Base-by-base conservation (phyloP, 2,329 filamentous ascomycete genomes). In the Dothidotthia symphoricarpi region DNA sequence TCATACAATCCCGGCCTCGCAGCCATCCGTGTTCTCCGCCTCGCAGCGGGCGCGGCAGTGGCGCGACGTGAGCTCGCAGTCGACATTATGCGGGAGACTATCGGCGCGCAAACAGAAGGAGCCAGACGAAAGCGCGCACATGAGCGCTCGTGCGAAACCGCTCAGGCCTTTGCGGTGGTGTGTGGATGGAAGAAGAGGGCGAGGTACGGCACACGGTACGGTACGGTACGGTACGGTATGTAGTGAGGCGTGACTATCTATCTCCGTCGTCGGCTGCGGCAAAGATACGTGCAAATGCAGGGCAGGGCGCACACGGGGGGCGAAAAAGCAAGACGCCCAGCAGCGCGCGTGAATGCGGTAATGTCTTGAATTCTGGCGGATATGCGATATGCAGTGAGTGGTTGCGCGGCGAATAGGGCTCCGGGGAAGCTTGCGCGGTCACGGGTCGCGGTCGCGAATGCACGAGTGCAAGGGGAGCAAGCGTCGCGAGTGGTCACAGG, bases 1-100 rank as follows among this genome's bases (percentile, higher is more conserved):
- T 64, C 56, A 65, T 32, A 55, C 56, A 46, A 63, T 46, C 52
- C 59, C 63, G 55, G 61, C 61, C 49, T 63, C 54, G 49, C 59
- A 44, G 48, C 45, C 45, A 33, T 59, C 59, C 45, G 60, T 54
- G 51, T 62, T 58, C 37, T 63, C 63, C 28, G 61, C 58, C 54
- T 61, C 55, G 55, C 42, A n/a, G n/a, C 55, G 56, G 50, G 57
- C 55, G 29, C 60, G 57, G 41, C 58, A 55, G 38, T 49, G 51
- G 46, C 55, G 61, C 45, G 56, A 53, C 44, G 59, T 58, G 55
- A 54, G 52, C 45, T 61, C 57, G 57, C 51, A 52, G 51, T 50
- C 48, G 45, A 49, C 62, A 67, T 65, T 48, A 33, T 60, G 59
- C 53, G 61, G 51, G 56, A 55, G 54, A 53, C 41, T 49, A 28